Evolutionary conservation across 1,284 basidiomycete species (phyloP).

Genomic region (Cutaneotrichosporon mucoides): DNA sequence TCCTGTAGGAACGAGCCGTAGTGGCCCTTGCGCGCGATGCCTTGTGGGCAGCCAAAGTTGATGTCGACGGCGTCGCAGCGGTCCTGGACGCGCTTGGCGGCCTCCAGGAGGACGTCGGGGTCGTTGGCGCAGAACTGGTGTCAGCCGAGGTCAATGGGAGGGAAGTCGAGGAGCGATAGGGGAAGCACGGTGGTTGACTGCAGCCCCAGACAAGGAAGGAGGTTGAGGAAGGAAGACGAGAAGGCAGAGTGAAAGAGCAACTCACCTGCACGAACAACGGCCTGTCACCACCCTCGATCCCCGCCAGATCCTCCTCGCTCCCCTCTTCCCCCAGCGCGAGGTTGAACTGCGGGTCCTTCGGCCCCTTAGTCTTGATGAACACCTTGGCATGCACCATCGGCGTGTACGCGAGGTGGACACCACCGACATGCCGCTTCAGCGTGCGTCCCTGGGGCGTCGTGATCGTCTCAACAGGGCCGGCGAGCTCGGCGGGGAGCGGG

Average conservation of each 20-base stretch:
- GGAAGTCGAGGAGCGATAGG: too few relatives aligned
- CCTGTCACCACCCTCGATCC: constrained; percentile 57
- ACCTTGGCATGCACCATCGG: constrained; percentile 98
- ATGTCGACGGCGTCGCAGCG: constrained; percentile 89
- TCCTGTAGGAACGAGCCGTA: constrained; percentile 93
- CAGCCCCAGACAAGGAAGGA: too few relatives aligned
- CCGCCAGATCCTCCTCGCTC: constrained; percentile 34
- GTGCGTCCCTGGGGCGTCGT: constrained; percentile 7
- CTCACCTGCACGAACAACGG: constrained; percentile 76
- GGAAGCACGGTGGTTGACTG: too few relatives aligned
- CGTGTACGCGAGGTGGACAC: constrained; percentile 74
- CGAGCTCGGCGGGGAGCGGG: constrained; percentile 57
- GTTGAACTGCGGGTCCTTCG: constrained; percentile 60
- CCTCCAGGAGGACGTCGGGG: constrained; percentile 67
- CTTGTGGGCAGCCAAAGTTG: constrained; percentile 94
- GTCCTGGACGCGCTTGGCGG: constrained; percentile 68
- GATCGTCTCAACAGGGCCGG: constrained; percentile 26
- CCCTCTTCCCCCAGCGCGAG: constrained; percentile 54
- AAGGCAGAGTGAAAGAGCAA: neutral
- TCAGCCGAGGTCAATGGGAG: neutral
- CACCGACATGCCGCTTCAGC: constrained; percentile 33
- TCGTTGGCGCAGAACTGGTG: constrained; percentile 82
- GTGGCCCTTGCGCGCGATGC: constrained; percentile 79
- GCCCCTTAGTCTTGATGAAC: constrained; percentile 56
- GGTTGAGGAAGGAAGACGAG: too few relatives aligned